These are phyloP conservation scores for Truncatella angustata DNA, from an alignment of 2,329 filamentous ascomycete genomes.

Conservation along the genomic window DNA sequence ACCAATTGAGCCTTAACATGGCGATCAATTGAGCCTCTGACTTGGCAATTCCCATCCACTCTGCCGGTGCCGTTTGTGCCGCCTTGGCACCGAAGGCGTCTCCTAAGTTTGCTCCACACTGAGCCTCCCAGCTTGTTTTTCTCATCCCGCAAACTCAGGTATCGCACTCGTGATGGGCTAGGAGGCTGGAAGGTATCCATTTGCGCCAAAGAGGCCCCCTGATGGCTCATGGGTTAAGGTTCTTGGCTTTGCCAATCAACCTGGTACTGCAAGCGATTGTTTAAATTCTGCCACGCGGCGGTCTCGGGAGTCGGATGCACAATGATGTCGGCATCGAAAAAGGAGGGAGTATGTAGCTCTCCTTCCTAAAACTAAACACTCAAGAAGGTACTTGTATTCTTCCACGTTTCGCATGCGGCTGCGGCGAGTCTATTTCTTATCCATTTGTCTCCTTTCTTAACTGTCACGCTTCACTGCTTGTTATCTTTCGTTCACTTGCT, in stretches of 20 bases:
- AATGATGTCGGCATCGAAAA: neutral
- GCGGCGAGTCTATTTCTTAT: too few relatives aligned
- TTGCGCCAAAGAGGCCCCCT: neutral
- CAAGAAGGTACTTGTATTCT: neutral
- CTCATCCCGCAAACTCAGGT: too few relatives aligned
- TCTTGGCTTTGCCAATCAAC: neutral
- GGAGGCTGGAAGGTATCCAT: neutral
- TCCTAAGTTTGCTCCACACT: neutral
- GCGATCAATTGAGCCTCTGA: too few relatives aligned
- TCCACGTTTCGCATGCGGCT: too few relatives aligned
- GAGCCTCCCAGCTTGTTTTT: too few relatives aligned
- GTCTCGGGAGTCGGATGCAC: too few relatives aligned
- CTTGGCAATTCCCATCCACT: neutral
- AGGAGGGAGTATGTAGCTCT: neutral
- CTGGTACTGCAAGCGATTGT: too few relatives aligned
- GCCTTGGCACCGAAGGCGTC: neutral
- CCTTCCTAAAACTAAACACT: slow-evolving; percentile 5
- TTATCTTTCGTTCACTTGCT: neutral
- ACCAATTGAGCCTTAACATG: too few relatives aligned
- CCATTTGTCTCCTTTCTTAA: neutral
- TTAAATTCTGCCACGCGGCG: too few relatives aligned
- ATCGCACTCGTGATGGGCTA: too few relatives aligned
- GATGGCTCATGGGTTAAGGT: neutral
- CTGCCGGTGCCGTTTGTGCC: neutral
- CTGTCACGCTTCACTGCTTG: neutral